These are phyloP conservation scores for Rhodamnia argentea DNA, from an alignment of 345 rosid species.

Conservation along the genomic window DNA sequence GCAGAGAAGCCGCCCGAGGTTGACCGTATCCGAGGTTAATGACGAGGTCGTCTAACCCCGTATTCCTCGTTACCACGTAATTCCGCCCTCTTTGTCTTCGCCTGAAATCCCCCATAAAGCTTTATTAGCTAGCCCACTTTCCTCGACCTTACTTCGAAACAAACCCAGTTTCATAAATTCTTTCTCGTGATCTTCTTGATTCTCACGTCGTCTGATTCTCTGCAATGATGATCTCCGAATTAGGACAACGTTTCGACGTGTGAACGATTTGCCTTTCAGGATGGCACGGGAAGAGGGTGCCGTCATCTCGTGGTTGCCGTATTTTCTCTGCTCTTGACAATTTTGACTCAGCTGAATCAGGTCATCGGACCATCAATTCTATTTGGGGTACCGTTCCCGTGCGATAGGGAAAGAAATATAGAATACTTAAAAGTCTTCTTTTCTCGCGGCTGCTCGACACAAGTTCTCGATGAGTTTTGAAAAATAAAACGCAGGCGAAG, in stretches of 20 bases:
- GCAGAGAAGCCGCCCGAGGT: background rate
- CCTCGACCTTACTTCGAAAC: background rate
- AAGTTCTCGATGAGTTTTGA: background rate
- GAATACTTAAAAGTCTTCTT: background rate
- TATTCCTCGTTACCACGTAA: background rate
- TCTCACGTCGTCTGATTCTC: background rate
- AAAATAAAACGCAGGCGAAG: background rate
- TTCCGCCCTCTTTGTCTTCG: background rate
- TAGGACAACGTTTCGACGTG: background rate
- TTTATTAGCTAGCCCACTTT: background rate
- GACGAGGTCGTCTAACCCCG: background rate
- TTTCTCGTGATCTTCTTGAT: background rate
- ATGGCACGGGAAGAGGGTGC: no score
- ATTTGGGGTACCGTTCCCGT: accelerated
- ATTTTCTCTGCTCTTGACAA: background rate
- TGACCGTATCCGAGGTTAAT: background rate
- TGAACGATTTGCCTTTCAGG: background rate
- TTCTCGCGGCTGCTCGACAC: background rate
- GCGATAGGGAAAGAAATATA: background rate
- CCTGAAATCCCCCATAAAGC: background rate
- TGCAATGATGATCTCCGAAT: background rate
- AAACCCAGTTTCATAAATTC: background rate
- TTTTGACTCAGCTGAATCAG: background rate
- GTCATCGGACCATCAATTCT: background rate
- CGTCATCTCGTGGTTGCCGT: background rate